phyloP scores from a whole-genome alignment of 2,329 filamentous ascomycete genomes.

The Hirsutella rhossiliensis region DNA sequence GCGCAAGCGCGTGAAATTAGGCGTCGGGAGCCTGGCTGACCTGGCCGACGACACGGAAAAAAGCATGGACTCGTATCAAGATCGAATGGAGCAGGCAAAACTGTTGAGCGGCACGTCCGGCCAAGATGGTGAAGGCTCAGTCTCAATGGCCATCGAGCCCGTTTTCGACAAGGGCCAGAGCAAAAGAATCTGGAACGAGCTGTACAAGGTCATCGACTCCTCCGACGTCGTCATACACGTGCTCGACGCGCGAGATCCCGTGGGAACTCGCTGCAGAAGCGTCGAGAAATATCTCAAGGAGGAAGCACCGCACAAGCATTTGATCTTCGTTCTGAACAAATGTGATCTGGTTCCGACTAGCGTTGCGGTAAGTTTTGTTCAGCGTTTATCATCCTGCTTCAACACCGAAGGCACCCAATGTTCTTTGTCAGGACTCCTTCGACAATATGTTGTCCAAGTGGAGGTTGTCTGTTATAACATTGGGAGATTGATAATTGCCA shows the following conservation, averaged over 20 bases:
- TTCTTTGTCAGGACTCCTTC: slow-evolving; percentile 75
- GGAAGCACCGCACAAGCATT: slow-evolving; percentile 91
- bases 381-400: slow-evolving; percentile 14
- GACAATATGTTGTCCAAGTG: slow-evolving; percentile 50
- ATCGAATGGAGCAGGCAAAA: slow-evolving; percentile 67
- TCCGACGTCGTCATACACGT: slow-evolving; percentile 96
- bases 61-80: slow-evolving; percentile 70
- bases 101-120: slow-evolving; percentile 61
- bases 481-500: slow-evolving; percentile 72
- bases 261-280: slow-evolving; percentile 73
- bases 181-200: slow-evolving; percentile 94
- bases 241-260: slow-evolving; percentile 76
- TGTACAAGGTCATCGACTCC: slow-evolving; percentile 91
- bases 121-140: slow-evolving; percentile 36
- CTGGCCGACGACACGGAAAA: slow-evolving; percentile 69
- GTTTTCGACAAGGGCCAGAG: slow-evolving; percentile 93
- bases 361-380: slow-evolving; percentile 59
- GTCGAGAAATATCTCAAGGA: slow-evolving; percentile 81
- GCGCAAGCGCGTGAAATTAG: slow-evolving; percentile 83
- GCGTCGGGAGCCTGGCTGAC: slow-evolving; percentile 69
- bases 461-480: slow-evolving; percentile 96
- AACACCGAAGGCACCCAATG: slow-evolving; percentile 40
- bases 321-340: slow-evolving; percentile 38
- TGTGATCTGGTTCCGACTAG: slow-evolving; percentile 79
- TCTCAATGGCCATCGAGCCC: slow-evolving; percentile 59